These are phyloP conservation scores for Sechiopsis laciniata DNA, from an alignment of 306 rosid genomes.

Conservation along the genomic window DNA sequence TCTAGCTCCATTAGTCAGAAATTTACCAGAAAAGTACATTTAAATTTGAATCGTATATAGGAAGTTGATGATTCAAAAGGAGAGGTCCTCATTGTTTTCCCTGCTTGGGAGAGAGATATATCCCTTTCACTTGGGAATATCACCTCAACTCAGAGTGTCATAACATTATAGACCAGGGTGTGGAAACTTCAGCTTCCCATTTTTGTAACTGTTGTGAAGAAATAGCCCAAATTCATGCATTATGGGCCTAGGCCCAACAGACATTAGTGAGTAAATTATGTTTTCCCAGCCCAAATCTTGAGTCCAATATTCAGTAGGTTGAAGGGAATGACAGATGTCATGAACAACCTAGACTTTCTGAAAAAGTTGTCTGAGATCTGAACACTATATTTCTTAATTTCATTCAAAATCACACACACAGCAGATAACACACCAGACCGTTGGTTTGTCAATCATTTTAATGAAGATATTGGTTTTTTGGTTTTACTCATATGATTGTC, in stretches of 20 bases:
- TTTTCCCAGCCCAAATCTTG: not conserved
- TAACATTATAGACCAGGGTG: not conserved
- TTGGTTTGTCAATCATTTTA: conserved; percentile 28
- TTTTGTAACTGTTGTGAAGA: not conserved
- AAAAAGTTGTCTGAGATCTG: not conserved
- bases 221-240: not conserved
- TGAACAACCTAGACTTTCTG: not conserved
- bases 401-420: not conserved
- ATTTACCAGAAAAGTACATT: not conserved
- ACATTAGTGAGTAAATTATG: not conserved
- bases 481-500: conserved; percentile 26
- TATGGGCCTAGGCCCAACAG: conserved; percentile 1
- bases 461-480: conserved; percentile 15
- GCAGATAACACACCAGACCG: not conserved
- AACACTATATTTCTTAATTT: not conserved
- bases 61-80: not conserved
- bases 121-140: not conserved
- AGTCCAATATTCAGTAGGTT: not conserved
- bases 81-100: too few relatives aligned
- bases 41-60: not conserved
- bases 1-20: not conserved
- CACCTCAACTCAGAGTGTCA: not conserved
- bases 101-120: too few relatives aligned
- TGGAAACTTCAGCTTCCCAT: not conserved
- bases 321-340: not conserved